phyloP scores from a whole-genome alignment of 2,329 filamentous ascomycete species.

The Corinectria fuckeliana region DNA sequence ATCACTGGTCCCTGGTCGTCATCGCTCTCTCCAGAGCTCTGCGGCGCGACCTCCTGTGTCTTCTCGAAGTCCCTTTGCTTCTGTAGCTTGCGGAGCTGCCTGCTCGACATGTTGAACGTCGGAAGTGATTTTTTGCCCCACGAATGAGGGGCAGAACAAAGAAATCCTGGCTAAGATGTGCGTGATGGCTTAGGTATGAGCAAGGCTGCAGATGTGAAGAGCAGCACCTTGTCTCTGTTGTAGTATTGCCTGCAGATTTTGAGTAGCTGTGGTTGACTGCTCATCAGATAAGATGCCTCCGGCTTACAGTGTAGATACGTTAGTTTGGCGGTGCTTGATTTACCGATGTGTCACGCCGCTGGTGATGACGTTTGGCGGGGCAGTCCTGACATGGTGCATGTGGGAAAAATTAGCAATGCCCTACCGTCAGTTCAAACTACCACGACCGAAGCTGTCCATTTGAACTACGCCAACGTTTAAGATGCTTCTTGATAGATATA shows the following conservation, averaged over 20 bases:
- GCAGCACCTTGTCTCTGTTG: neutral
- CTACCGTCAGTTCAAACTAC: neutral
- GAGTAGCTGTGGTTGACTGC: neutral
- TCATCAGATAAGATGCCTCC: neutral
- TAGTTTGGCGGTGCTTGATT: neutral
- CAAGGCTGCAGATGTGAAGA: neutral
- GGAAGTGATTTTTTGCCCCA: slow-evolving; percentile 8
- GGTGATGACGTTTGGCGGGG: slow-evolving; percentile 36
- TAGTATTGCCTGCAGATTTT: neutral
- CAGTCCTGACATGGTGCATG: slow-evolving; percentile 3
- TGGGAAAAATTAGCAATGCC: slow-evolving; percentile 14
- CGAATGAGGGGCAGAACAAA: slow-evolving; percentile 20
- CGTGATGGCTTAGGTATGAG: neutral
- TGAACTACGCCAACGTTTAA: no score
- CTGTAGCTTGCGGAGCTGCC: slow-evolving; percentile 59
- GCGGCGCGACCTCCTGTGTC: slow-evolving; percentile 17
- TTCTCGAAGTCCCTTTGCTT: slow-evolving; percentile 55
- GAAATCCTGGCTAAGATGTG: neutral
- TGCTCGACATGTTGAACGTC: slow-evolving; percentile 53
- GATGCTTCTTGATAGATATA: no score
- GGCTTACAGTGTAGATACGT: neutral
- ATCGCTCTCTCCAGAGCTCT: slow-evolving; percentile 40
- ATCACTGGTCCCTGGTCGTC: slow-evolving; percentile 39
- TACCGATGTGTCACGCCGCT: slow-evolving; percentile 32
- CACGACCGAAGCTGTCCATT: neutral